phyloP scores from a whole-genome alignment of 305 asterid genomes.

The Fraxinus latifolia region DNA sequence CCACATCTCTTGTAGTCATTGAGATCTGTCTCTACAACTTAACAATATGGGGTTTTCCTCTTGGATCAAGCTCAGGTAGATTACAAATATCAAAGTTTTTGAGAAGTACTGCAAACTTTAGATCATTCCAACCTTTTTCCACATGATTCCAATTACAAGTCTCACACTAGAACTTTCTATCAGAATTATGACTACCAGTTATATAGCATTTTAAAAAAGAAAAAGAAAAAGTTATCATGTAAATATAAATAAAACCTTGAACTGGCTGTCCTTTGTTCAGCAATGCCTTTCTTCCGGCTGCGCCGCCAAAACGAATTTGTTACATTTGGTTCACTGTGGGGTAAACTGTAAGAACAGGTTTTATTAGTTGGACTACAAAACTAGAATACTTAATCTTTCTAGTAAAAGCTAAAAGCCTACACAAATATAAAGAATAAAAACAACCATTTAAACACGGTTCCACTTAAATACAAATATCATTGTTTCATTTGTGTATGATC shows the following conservation, averaged over 20 bases:
- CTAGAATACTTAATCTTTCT: slow-evolving; percentile 4
- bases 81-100: background rate
- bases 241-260: slow-evolving; percentile 49
- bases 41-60: background rate
- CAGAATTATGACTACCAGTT: background rate
- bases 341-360: slow-evolving; percentile 46
- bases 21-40: background rate
- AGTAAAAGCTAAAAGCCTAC: slow-evolving; percentile 4
- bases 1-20: background rate
- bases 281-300: slow-evolving; percentile 59
- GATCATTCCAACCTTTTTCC: slow-evolving; percentile 5
- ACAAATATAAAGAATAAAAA: slow-evolving; percentile 21
- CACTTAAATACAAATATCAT: slow-evolving; percentile 5
- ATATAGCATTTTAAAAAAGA: slow-evolving; percentile 12
- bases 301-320: slow-evolving; percentile 71
- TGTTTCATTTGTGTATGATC: slow-evolving; percentile 10
- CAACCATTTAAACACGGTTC: slow-evolving; percentile 1
- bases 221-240: background rate
- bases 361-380: slow-evolving; percentile 19
- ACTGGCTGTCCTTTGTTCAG: slow-evolving; percentile 66
- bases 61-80: slow-evolving; percentile 5
- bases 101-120: slow-evolving; percentile 7
- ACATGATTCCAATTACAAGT: background rate
- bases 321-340: slow-evolving; percentile 66
- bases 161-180: slow-evolving; percentile 13